Evolutionary conservation across 148 eudicot genomes (phyloP), one percentile per base, ranked within the genome.

Genomic region (Arbutus unedo): DNA sequence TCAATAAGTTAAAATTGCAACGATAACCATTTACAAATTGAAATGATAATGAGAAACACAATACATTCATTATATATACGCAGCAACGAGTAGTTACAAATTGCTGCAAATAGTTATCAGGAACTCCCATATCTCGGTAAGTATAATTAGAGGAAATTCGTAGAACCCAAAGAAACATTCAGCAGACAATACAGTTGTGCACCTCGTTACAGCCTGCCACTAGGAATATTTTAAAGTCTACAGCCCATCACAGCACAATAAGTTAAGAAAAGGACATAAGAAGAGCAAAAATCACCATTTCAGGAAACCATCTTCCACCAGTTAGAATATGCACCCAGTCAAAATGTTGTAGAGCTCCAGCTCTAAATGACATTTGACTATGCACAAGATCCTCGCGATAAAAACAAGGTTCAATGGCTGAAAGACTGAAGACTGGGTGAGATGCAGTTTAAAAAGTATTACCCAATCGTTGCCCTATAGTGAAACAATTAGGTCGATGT

Each of bases 301-400:
- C 31, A 31, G 50, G 53, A 77, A 54, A 66, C 84, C 76, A 49
- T 60, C 82, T 79, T 60, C 84, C 57, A 62, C 47, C 62, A 62
- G 84, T 87, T 74, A 84, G 82, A 75, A 84, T 51, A 56, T 57
- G 71, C 81, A 60, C 85, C 85, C 41, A 78, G 57, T 67, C 51
- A 77, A 41, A 57, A 84, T 51, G 49, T 38, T 64, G 49, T 4
- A 48, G 76, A 78, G 66, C 74, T 56, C 80, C 81, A 68, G 60
- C 59, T 81, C 83, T 43, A 75, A 70, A 66, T 83, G 81, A 25
- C 84, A 82, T 78, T 79, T 67, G 81, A 68, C 71, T 88, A 91
- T 89, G 68, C 85, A 90, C 89, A 90, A 82, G 80, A 83, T 83
- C 87, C 87, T 78, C 86, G 59, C 19, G 45, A 75, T 77, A 76